A percentile compares a stretch with the other conserved stretches of the same genome.
phyloP scores from a whole-genome alignment of 257 asterid genomes.

The Prunella vulgaris region DNA sequence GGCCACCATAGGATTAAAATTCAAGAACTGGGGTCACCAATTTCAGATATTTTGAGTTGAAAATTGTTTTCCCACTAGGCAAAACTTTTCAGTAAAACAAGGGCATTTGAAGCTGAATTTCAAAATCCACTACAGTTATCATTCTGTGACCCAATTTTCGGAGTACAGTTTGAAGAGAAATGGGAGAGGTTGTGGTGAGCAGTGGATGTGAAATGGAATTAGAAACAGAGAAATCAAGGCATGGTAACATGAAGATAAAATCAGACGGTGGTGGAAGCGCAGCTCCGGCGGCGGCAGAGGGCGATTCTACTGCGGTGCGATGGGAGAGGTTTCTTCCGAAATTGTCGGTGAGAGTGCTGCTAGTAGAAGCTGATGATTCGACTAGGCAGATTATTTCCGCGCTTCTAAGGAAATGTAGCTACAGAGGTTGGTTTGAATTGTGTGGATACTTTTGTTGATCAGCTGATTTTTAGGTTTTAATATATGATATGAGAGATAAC shows the following conservation, averaged over 20 bases:
- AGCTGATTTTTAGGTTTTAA: slow-evolving; percentile 13
- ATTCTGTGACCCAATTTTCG: not conserved
- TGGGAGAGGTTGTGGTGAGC: slow-evolving; percentile 67
- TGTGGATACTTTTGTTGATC: slow-evolving; percentile 11
- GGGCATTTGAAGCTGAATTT: not conserved
- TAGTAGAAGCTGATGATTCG: slow-evolving; percentile 94
- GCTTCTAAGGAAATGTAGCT: slow-evolving; percentile 94
- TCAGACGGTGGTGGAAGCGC: slow-evolving; percentile 22
- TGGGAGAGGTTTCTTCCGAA: slow-evolving; percentile 90
- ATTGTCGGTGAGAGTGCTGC: slow-evolving; percentile 68
- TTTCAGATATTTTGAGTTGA: slow-evolving; percentile 44
- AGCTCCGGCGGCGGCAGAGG: slow-evolving; percentile 22
- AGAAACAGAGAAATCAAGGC: slow-evolving; percentile 16
- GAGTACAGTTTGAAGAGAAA: not conserved
- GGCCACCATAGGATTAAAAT: slow-evolving; percentile 32
- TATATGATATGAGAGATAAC: not conserved
- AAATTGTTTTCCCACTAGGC: slow-evolving; percentile 11
- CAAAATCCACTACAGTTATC: slow-evolving; percentile 1
- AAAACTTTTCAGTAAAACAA: slow-evolving; percentile 1
- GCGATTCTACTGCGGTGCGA: slow-evolving; percentile 27
- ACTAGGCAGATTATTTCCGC: slow-evolving; percentile 92
- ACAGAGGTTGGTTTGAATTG: slow-evolving; percentile 56
- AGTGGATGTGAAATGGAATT: slow-evolving; percentile 40
- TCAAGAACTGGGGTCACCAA: slow-evolving; percentile 18
- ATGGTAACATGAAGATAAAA: not conserved